These are phyloP conservation scores for Aureobasidium sp. DNA, from an alignment of 2,329 filamentous ascomycete genomes.

Conservation along the genomic window DNA sequence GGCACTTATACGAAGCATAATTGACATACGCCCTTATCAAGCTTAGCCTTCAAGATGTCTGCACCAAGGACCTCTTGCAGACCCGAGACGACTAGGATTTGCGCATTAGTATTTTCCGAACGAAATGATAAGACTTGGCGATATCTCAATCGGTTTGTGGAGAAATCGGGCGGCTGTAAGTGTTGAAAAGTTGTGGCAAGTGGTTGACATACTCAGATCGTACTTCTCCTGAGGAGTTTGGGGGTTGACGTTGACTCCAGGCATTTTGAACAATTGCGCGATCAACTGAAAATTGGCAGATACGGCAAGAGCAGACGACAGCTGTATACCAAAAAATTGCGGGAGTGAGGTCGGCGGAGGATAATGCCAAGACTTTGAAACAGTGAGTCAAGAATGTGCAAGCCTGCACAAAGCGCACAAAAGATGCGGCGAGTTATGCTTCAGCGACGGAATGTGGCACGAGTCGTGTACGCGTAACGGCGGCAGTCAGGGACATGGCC, in stretches of 20 bases:
- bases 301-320: neutral
- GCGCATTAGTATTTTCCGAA: neutral
- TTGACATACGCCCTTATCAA: neutral
- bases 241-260: constrained; percentile 3
- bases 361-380: neutral
- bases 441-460: neutral
- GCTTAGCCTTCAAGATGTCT: neutral
- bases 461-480: constrained; percentile 5
- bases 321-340: constrained; percentile 10
- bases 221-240: constrained; percentile 52
- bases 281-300: neutral
- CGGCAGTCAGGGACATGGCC: neutral
- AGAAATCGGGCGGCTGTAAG: neutral
- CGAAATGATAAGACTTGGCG: neutral
- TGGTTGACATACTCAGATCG: constrained; percentile 47
- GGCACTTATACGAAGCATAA: neutral
- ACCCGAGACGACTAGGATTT: neutral
- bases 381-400: neutral
- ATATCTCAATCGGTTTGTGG: neutral
- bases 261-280: neutral
- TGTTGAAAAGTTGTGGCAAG: neutral
- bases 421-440: neutral
- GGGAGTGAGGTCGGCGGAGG: neutral
- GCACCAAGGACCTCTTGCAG: neutral
- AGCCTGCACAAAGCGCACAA: neutral